These are phyloP conservation scores for Penicillium glabrum DNA, from an alignment of 2,329 filamentous ascomycete genomes.

Conservation along the genomic window DNA sequence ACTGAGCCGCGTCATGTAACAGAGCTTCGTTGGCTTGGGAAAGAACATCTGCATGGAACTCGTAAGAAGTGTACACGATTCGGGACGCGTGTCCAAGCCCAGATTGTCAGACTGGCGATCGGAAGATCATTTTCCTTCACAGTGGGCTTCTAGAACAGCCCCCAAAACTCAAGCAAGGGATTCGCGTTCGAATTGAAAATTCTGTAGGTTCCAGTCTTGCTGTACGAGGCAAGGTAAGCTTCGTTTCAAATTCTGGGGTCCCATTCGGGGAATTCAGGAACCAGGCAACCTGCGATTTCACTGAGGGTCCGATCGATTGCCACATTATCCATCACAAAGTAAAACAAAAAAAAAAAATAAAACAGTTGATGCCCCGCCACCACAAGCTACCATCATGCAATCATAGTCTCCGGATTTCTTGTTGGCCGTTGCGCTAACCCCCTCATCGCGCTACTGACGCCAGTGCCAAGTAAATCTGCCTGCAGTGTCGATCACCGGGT, in stretches of 20 bases:
- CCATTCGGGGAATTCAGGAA: conserved; percentile 38
- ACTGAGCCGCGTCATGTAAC: conserved; percentile 1
- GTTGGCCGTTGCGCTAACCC: conserved; percentile 5
- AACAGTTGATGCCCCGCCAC: not conserved
- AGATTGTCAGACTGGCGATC: conserved; percentile 4
- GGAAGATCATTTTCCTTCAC: not conserved
- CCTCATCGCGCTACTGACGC: conserved; percentile 6
- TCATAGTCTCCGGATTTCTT: not conserved
- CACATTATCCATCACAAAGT: not conserved
- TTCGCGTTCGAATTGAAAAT: not conserved
- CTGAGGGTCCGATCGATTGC: not conserved
- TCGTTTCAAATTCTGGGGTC: conserved; percentile 5
- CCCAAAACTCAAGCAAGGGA: not conserved
- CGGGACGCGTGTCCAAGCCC: conserved; percentile 8
- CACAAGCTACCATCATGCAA: not conserved
- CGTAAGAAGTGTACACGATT: conserved; percentile 2
- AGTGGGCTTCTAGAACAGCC: conserved; percentile 7
- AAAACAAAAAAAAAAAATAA: not conserved
- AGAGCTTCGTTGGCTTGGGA: not conserved
- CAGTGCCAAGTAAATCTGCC: conserved; percentile 7
- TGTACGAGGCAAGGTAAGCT: not conserved
- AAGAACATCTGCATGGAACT: not conserved
- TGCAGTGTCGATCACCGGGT: conserved; percentile 9
- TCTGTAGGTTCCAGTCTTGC: not conserved
- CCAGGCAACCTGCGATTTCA: not conserved